Evolutionary conservation across 2,329 filamentous ascomycete species (phyloP), one percentile per base, ranked within the genome.

Genomic region (Coleophoma cylindrospora): DNA sequence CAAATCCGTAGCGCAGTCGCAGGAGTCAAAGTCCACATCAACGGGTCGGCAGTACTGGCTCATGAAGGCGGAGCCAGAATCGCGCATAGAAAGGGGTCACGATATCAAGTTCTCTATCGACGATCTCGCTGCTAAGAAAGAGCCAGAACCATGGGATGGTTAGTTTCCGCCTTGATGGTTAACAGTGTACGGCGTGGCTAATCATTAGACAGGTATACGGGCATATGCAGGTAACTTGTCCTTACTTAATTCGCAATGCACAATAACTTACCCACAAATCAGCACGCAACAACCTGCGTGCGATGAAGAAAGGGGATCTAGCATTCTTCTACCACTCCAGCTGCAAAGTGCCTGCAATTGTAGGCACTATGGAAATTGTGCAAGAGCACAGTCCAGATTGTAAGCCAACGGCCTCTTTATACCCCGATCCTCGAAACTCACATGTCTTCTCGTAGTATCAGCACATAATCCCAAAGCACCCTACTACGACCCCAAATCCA

Each of bases 281-380:
- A 69, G 92, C 92, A 7, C 83, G 89, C 22, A 97, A 96, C 63
- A 90, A 96, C 65, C 84, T 99, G 71, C 82, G 89, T 32, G 81
- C 83, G 9, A 99, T 99, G 94, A 91, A 89, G 61, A 83, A 84
- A 50, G 91, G 91, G 46, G 94, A 99, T 64, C 76, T 91, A 33
- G 91, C 91, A 22, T 97, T 99, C 72, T 97, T 99, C 72, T 97
- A 97, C 66, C 92, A 96, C 69, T 95, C 89, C 43, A 95, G 94
- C 62, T 94, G 89, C 70, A 95, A 95, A 66, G 80, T 86, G 21
- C 91, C 91, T 0, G 92, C 89, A 2, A 90, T 97, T 44, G 90
- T 86, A 1, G 91, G 91, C 2, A 81, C 86, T 15, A 91, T 96
- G 87, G 87, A 94, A 62, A 87, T 99, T 55, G 91, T 95, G 14